Base-by-base conservation (phyloP, 345 rosid species). In the Firmiana major region DNA sequence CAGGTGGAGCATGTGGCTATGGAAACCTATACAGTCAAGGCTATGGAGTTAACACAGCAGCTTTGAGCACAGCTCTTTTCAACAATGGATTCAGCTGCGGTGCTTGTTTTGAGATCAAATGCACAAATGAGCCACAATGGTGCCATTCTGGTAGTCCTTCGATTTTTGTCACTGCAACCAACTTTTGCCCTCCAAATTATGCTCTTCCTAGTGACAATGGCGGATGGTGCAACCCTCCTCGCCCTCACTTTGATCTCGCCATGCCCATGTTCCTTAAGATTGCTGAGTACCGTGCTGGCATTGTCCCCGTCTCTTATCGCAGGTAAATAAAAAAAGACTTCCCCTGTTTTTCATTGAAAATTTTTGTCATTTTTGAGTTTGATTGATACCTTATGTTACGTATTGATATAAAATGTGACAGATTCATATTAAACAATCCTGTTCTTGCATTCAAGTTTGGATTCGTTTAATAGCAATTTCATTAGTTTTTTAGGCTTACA, bases 141-240 rank as follows among this genome's bases (percentile, higher is more conserved):
- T 90, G 93, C 71, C 91, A 84, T 60, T 21, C 90, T 3, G 93
- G 93, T 2, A 85, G 88, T 81, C 93, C 93, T 26, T 90, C 93
- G 3, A 90, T 90, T 68, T 31, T 88, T n/a, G 48, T 90, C 63
- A 90, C 93, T 0, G 93, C 93, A 19, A 90, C 93, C 65, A 90
- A 90, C 53, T 90, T 90, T 59, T 90, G 91, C 84, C 93, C 93
- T 2, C 93, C 93, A 0, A 90, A 90, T 48, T 90, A 46, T 60
- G 93, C 89, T 71, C 82, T 45, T 10, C 82, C 93, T 1, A 87
- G 72, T 22, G 87, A 94, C 74, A 84, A 81, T 57, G 98, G 97
- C 1, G 97, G 98, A 16, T 94, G 98, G 97, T 94, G 97, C 85
- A 91, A 94, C 83, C 97, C 98, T 4, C 97, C 98, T 69, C 88